Evolutionary conservation across 1,284 basidiomycete genomes (phyloP).

Genomic region (Fomitopsis schrenkii): DNA sequence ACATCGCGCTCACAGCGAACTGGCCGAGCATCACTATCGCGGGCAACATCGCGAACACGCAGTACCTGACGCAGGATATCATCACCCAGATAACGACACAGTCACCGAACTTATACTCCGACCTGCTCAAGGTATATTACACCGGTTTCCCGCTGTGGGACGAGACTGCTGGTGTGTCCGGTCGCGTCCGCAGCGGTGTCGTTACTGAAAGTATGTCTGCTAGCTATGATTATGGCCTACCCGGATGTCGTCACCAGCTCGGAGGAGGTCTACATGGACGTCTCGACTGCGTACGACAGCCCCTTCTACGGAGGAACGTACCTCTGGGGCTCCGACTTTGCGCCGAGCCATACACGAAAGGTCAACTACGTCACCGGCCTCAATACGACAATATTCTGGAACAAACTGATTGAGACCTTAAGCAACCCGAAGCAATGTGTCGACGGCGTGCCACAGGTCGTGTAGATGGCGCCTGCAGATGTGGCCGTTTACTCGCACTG

Average conservation of each 20-base stretch:
- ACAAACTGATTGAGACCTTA: not conserved
- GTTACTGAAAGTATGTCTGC: not conserved
- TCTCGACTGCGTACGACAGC: slow-evolving; percentile 1
- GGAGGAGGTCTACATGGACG: slow-evolving; percentile 2
- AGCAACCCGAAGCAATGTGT: slow-evolving; percentile 1
- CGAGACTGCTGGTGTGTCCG: not conserved
- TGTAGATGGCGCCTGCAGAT: not conserved
- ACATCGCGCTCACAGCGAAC: not conserved
- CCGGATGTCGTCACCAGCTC: not conserved
- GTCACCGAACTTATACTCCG: not conserved
- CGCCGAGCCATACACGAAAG: not conserved
- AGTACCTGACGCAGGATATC: not conserved
- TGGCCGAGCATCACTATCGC: slow-evolving; percentile 1
- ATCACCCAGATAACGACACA: not conserved
- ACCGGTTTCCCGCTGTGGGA: not conserved
- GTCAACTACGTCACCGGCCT: not conserved
- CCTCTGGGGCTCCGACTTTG: slow-evolving; percentile 1
- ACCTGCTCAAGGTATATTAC: not conserved
- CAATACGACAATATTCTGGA: slow-evolving; percentile 1
- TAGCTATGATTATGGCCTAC: slow-evolving; percentile 1
- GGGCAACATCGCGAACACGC: slow-evolving; percentile 2
- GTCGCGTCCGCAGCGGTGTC: no score
- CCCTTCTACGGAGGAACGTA: not conserved
- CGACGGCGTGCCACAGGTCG: not conserved
- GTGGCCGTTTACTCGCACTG: no score